These are phyloP conservation scores for Citrus mangshanensis DNA, from an alignment of 345 rosid species.

Conservation along the genomic window DNA sequence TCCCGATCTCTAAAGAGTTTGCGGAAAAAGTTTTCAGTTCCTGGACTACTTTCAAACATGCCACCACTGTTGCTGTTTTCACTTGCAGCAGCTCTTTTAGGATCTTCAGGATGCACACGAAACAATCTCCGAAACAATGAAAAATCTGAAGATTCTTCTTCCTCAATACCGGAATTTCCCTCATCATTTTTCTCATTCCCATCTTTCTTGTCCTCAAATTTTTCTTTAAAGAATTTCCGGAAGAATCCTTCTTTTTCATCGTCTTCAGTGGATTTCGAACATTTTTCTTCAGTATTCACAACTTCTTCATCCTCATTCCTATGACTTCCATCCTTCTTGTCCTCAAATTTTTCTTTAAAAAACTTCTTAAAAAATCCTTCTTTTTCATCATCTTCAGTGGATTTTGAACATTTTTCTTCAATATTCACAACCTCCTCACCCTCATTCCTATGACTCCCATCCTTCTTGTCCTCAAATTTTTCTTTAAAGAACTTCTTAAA, in stretches of 20 bases:
- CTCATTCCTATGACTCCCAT: slow-evolving; percentile 45
- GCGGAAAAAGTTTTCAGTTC: slow-evolving; percentile 94
- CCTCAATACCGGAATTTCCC: slow-evolving; percentile 50
- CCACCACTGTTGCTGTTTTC: slow-evolving; percentile 52
- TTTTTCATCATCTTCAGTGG: slow-evolving; percentile 74
- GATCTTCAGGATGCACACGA: slow-evolving; percentile 94
- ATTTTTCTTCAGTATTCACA: slow-evolving; percentile 38
- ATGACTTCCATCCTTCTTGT: slow-evolving; percentile 68
- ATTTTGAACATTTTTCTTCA: slow-evolving; percentile 55
- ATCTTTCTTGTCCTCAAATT: slow-evolving; percentile 76
- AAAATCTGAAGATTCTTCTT: slow-evolving; percentile 85
- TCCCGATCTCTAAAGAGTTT: slow-evolving; percentile 95
- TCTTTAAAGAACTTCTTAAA: slow-evolving; percentile 80
- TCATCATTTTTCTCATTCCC: slow-evolving; percentile 54
- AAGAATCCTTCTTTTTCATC: slow-evolving; percentile 95
- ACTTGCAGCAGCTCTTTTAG: slow-evolving; percentile 43
- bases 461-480: slow-evolving; percentile 75
- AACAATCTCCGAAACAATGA: slow-evolving; percentile 77
- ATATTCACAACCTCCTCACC: slow-evolving; percentile 32
- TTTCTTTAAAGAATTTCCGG: slow-evolving; percentile 78
- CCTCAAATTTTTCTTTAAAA: slow-evolving; percentile 74
- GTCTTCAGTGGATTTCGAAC: slow-evolving; percentile 65
- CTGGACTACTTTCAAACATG: slow-evolving; percentile 85
- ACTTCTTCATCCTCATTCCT: slow-evolving; percentile 37
- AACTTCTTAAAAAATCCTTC: slow-evolving; percentile 87